Evolutionary conservation across 139 green algal genomes (phyloP).

Genomic region (Closterium sp.): DNA sequence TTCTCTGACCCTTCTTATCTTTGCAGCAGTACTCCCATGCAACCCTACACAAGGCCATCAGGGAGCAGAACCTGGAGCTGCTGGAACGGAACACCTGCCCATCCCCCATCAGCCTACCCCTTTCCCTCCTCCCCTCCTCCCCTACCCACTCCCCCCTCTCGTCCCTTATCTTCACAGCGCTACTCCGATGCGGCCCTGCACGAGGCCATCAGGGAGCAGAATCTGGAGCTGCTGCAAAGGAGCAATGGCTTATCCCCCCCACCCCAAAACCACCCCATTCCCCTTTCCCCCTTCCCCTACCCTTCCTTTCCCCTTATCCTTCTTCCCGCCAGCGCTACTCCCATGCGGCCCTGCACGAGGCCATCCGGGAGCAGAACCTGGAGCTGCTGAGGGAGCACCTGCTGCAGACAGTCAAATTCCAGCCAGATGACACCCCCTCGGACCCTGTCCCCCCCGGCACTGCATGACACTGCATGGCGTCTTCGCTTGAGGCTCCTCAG

Average conservation of each 20-base stretch:
- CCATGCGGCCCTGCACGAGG: constrained; percentile 38
- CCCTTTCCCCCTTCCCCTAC: no score
- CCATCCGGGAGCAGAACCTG: constrained; percentile 43
- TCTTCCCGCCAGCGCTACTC: no score
- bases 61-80: constrained; percentile 30
- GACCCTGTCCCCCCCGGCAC: no score
- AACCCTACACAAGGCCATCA: constrained; percentile 36
- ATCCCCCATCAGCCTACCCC: not conserved
- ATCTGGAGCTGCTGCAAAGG: constrained; percentile 36
- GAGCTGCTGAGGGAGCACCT: constrained; percentile 39
- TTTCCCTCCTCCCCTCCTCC: no score
- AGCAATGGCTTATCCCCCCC: no score
- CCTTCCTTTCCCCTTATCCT: no score
- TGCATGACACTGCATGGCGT: not conserved
- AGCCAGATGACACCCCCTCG: not conserved
- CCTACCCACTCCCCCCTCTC: not conserved
- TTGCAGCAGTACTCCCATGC: constrained; percentile 47
- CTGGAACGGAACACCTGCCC: not conserved
- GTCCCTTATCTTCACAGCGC: no score
- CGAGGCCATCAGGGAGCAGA: constrained; percentile 36
- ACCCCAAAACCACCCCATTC: no score
- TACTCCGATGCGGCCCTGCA: constrained; percentile 44
- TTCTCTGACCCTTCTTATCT: not conserved
- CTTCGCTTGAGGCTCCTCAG: no score
- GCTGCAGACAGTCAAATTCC: constrained; percentile 43